phyloP scores from a whole-genome alignment of 371 early-diverging fungal species.

The Mucor mucedo region DNA sequence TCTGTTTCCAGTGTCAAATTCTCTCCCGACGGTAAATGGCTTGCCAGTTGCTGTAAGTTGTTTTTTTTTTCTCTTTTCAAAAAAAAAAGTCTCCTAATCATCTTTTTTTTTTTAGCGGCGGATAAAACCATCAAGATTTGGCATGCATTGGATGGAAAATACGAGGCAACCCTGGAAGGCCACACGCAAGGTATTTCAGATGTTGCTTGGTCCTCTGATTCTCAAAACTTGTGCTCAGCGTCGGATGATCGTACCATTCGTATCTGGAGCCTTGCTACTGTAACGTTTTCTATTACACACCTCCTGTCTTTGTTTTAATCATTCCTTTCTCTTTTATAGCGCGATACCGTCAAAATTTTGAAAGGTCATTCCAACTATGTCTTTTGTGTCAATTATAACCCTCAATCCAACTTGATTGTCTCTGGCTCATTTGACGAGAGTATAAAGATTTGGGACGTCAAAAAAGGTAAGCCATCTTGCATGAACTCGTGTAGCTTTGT shows the following conservation, averaged over 20 bases:
- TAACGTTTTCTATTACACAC: slow-evolving; percentile 28
- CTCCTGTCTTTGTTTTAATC: not conserved
- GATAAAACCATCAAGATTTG: slow-evolving; percentile 95
- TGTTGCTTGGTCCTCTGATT: slow-evolving; percentile 94
- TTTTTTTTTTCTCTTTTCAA: not conserved
- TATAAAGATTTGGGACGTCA: slow-evolving; percentile 96
- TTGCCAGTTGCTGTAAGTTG: slow-evolving; percentile 87
- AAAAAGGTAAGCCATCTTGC: slow-evolving; percentile 62
- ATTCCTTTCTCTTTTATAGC: slow-evolving; percentile 40
- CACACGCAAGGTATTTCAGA: slow-evolving; percentile 96
- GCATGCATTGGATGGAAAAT: slow-evolving; percentile 88
- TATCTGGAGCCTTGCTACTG: slow-evolving; percentile 84
- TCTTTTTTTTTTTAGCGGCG: slow-evolving; percentile 56
- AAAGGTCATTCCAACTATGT: slow-evolving; percentile 95
- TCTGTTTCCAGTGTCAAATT: slow-evolving; percentile 96
- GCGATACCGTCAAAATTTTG: slow-evolving; percentile 78
- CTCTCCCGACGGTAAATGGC: slow-evolving; percentile 96
- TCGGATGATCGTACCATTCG: slow-evolving; percentile 95
- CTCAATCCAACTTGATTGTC: slow-evolving; percentile 90
- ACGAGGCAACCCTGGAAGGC: slow-evolving; percentile 86
- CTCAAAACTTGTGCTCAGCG: slow-evolving; percentile 85
- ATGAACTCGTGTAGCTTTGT: no score
- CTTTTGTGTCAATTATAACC: slow-evolving; percentile 96
- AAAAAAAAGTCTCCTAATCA: not conserved
- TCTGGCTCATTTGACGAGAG: slow-evolving; percentile 98